Percentiles rank a stretch among this genome's conserved stretches.
phyloP scores from a whole-genome alignment of 768 basidiomycete genomes.

The Suillus weaverae region DNA sequence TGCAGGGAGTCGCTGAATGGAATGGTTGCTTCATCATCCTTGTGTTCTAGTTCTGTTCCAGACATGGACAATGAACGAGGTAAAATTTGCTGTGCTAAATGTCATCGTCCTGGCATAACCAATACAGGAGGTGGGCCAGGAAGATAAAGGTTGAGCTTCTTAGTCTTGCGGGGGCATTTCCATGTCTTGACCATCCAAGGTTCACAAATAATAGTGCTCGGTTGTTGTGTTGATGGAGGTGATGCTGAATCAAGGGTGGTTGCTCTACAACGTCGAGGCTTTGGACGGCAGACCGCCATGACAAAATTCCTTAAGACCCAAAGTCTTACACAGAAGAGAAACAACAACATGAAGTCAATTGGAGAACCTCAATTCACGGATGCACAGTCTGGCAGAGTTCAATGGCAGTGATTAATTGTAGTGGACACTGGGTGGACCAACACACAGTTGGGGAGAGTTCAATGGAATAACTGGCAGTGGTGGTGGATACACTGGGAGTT shows the following conservation, averaged over 20 bases:
- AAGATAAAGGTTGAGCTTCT: conserved; percentile 1
- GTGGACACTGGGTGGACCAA: no score
- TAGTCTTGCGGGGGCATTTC: background rate
- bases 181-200: background rate
- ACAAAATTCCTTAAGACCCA: background rate
- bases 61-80: background rate
- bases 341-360: no score
- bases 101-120: conserved; percentile 1
- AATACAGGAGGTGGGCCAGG: background rate
- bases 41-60: background rate
- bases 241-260: background rate
- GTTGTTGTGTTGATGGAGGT: background rate
- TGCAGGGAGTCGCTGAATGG: background rate
- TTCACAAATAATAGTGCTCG: background rate
- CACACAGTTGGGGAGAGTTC: no score
- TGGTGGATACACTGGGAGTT: no score
- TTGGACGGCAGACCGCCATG: background rate
- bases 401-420: no score
- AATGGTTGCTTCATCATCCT: background rate
- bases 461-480: no score
- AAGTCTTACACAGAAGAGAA: background rate
- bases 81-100: conserved; percentile 1
- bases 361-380: no score
- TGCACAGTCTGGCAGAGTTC: no score
- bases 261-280: background rate